A percentile compares a stretch with the other conserved stretches of the same genome.
phyloP scores from a whole-genome alignment of 2,329 filamentous ascomycete species.

The Penicillium sclerotiorum region DNA sequence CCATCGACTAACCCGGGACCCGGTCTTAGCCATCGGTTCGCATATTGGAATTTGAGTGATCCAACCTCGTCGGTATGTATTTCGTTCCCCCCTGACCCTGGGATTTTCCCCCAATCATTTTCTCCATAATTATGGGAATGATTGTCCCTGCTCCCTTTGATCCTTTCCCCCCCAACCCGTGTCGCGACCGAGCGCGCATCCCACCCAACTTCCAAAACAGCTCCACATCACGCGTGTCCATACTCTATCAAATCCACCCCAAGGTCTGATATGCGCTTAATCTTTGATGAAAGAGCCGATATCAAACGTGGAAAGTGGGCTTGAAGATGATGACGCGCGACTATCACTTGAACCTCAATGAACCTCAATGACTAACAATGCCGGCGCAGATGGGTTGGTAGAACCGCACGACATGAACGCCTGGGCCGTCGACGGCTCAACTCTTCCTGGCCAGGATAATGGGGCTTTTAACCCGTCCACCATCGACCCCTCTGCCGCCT shows the following conservation, averaged over 20 bases:
- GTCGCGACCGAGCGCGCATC: conserved; percentile 28
- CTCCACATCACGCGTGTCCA: conserved; percentile 22
- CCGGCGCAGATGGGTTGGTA: conserved; percentile 50
- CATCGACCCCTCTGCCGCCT: conserved; percentile 52
- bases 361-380: conserved; percentile 17
- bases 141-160: too few species aligned
- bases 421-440: conserved; percentile 53
- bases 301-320: conserved; percentile 13
- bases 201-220: conserved; percentile 25
- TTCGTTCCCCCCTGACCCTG: conserved; percentile 10
- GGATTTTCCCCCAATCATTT: conserved; percentile 2
- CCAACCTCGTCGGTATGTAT: conserved; percentile 48
- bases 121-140: not conserved
- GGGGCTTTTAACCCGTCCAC: conserved; percentile 50
- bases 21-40: conserved; percentile 40
- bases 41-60: conserved; percentile 42
- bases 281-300: conserved; percentile 22
- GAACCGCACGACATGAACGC: conserved; percentile 54
- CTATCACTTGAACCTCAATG: not conserved
- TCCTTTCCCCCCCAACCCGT: conserved; percentile 14
- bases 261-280: not conserved
- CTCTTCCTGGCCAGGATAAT: conserved; percentile 52
- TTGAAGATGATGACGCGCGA: conserved; percentile 27
- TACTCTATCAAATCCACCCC: too few species aligned
- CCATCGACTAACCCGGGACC: conserved; percentile 38